phyloP scores from a whole-genome alignment of 768 basidiomycete species.

The Tricholoma bakamatsutake region DNA sequence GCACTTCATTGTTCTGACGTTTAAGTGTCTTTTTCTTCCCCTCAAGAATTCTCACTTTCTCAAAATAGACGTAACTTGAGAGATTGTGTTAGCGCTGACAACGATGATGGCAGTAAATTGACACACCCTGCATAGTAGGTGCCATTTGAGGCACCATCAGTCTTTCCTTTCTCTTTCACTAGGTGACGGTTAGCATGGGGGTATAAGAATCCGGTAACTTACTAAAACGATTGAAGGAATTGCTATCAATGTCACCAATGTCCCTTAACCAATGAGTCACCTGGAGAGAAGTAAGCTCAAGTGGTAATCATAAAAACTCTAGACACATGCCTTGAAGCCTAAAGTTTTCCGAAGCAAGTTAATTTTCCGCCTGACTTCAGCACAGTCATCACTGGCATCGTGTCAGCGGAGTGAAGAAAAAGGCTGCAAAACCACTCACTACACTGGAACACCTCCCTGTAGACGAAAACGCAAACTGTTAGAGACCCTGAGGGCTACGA shows the following conservation, averaged over 20 bases:
- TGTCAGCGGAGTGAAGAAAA: not conserved
- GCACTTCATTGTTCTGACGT: slow-evolving; percentile 27
- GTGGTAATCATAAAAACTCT: not conserved
- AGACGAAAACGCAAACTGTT: not conserved
- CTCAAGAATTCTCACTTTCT: slow-evolving; percentile 38
- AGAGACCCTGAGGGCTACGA: not conserved
- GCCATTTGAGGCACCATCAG: slow-evolving; percentile 37
- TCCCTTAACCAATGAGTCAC: slow-evolving; percentile 40
- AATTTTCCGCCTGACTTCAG: slow-evolving; percentile 42
- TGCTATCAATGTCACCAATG: slow-evolving; percentile 40
- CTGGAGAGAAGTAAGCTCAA: slow-evolving; percentile 16
- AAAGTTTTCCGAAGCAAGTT: slow-evolving; percentile 33
- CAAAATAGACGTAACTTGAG: slow-evolving; percentile 40
- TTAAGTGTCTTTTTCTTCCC: slow-evolving; percentile 44
- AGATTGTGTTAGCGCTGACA: not conserved
- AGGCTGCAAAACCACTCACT: slow-evolving; percentile 14
- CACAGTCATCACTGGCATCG: slow-evolving; percentile 34
- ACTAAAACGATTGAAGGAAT: slow-evolving; percentile 42
- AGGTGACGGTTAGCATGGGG: not conserved
- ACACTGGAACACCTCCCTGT: slow-evolving; percentile 23
- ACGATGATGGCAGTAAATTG: not conserved
- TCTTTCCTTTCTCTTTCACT: slow-evolving; percentile 40
- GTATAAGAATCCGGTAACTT: slow-evolving; percentile 8
- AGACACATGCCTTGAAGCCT: slow-evolving; percentile 31
- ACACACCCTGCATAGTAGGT: slow-evolving; percentile 40